Evolutionary conservation across 768 basidiomycete genomes (phyloP), one percentile per base, ranked within the genome.

Genomic region (Podaxis sp.): DNA sequence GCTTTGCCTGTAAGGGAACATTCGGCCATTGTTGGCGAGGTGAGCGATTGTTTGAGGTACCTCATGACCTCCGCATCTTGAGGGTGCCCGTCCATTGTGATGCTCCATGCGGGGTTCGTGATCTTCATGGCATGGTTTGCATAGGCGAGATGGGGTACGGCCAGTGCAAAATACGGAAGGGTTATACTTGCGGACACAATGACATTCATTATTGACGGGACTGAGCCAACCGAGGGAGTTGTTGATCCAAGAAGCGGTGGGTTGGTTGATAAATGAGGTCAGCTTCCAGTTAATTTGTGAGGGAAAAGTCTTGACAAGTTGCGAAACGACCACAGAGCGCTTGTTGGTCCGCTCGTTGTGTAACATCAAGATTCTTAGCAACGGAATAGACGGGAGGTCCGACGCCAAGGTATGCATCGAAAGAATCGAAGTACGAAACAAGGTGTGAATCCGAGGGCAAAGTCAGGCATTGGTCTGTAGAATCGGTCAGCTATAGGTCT

Each of bases 301-400:
- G 66, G 0, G 96, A 98, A 46, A 86, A 81, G 96, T 96, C 86
- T 98, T 33, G 93, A 89, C 0, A 98, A 66, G 0, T 95, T 0
- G 96, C 95, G 78, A 99, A 99, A 22, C 96, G 84, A 17, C 93
- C 95, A 71, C 97, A 99, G 4, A 98, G 79, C 6, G 85, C 78
- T 73, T 90, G 92, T 71, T 98, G 95, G 6, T 87, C 90, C 2
- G 73, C 63, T 38, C 92, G 84, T 36, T 80, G 74, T 0, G 88
- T 87, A 13, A 89, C 86, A 68, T 97, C 83, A 49, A 90, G 70
- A 64, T 85, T 82, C 22, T 84, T 83, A 5, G 88, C 82, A 53
- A 99, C 92, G 70, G 99, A 99, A 77, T 97, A 99, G n/a, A 99
- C 93, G 0, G 97, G 97, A 6, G 97, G 96, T 19, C 97, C 97